Evolutionary conservation across 2,329 filamentous ascomycete genomes (phyloP).

Genomic region (Metarhizium sp.): DNA sequence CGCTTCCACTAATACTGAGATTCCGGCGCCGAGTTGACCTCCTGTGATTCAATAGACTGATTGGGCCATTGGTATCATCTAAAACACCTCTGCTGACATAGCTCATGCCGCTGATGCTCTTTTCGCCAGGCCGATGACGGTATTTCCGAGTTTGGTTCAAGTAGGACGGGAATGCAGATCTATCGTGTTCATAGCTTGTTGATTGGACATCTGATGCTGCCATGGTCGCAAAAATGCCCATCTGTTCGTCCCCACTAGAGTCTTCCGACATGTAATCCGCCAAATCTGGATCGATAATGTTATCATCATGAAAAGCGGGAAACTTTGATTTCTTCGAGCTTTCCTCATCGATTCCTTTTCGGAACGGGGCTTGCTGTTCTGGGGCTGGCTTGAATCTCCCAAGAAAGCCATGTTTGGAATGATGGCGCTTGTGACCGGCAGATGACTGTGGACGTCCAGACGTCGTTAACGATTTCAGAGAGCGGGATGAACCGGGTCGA

Average conservation of each 20-base stretch:
- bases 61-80: slow-evolving; percentile 52
- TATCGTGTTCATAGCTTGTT: slow-evolving; percentile 65
- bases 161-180: slow-evolving; percentile 61
- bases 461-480: slow-evolving; percentile 66
- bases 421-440: slow-evolving; percentile 68
- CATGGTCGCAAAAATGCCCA: slow-evolving; percentile 72
- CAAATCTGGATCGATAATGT: slow-evolving; percentile 94
- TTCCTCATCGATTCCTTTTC: slow-evolving; percentile 60
- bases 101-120: slow-evolving; percentile 62
- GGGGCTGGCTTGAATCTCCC: slow-evolving; percentile 59
- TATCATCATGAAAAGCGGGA: slow-evolving; percentile 95
- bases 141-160: slow-evolving; percentile 67
- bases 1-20: slow-evolving; percentile 66
- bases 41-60: slow-evolving; percentile 47
- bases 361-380: slow-evolving; percentile 83
- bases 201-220: slow-evolving; percentile 56
- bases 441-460: slow-evolving; percentile 64
- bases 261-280: slow-evolving; percentile 94
- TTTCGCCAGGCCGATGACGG: slow-evolving; percentile 64
- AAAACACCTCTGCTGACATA: slow-evolving; percentile 54
- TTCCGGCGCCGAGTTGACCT: slow-evolving; percentile 67
- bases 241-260: slow-evolving; percentile 86
- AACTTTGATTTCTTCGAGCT: slow-evolving; percentile 55
- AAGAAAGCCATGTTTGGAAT: slow-evolving; percentile 78
- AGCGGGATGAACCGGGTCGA: slow-evolving; percentile 89